Percentiles rank a stretch among this genome's conserved stretches.
Conservation (phyloP, 257 asterid species). For the Petunia axillaris region DNA sequence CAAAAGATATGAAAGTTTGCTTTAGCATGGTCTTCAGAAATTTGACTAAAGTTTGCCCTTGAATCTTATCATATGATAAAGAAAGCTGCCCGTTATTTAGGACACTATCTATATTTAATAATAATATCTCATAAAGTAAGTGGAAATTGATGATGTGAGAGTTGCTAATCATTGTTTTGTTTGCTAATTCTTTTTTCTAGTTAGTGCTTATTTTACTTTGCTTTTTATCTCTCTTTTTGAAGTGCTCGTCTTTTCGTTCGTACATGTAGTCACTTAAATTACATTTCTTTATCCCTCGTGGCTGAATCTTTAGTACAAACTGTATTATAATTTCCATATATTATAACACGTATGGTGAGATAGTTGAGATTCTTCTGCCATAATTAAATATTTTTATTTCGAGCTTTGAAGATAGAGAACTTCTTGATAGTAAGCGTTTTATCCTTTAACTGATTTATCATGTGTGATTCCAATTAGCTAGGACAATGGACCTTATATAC, state of each 20-base stretch:
- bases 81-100: conserved; percentile 9
- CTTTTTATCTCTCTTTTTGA: not conserved
- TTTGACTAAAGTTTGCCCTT: not conserved
- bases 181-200: not conserved
- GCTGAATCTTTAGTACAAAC: not conserved
- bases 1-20: conserved; percentile 1
- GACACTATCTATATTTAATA: not conserved
- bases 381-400: no score
- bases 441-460: no score
- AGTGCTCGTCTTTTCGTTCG: conserved; percentile 3
- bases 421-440: no score
- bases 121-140: not conserved
- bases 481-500: no score
- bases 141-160: conserved; percentile 8
- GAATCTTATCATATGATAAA: no score
- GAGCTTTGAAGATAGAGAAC: no score
- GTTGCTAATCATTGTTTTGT: conserved; percentile 5
- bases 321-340: not conserved
- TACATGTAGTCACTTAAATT: not conserved
- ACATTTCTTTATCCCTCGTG: not conserved
- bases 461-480: no score
- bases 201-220: not conserved
- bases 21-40: not conserved
- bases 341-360: no score
- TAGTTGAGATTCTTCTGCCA: no score